A percentile compares a stretch with the other conserved stretches of the same genome.
Evolutionary conservation across 345 rosid species (phyloP).

Genomic region (Mercurialis annua): DNA sequence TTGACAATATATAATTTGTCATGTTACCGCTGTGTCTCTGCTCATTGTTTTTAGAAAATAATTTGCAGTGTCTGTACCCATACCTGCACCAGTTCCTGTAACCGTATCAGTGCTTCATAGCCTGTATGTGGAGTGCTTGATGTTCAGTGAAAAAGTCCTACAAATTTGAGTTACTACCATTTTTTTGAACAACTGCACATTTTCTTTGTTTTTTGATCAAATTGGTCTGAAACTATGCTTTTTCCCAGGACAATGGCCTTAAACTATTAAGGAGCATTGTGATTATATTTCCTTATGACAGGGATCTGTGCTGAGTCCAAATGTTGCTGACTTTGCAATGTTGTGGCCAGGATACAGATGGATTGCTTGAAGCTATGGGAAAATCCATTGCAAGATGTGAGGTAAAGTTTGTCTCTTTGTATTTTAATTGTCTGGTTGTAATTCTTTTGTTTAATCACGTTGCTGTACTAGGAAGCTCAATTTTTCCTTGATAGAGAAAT

Average conservation of each 20-base stretch:
- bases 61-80: no score
- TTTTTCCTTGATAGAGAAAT: not conserved
- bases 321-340: constrained; percentile 77
- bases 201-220: not conserved
- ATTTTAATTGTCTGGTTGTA: not conserved
- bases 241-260: constrained; percentile 30
- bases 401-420: constrained; percentile 37
- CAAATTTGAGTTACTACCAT: not conserved
- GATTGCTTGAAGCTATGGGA: constrained; percentile 55
- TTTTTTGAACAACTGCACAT: not conserved
- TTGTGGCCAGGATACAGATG: constrained; percentile 75
- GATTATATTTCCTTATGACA: constrained; percentile 55
- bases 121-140: no score
- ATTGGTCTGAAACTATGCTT: constrained; percentile 8
- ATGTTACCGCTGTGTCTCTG: no score
- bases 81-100: not conserved
- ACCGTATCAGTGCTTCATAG: no score
- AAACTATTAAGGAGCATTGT: constrained; percentile 49
- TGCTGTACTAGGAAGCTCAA: not conserved
- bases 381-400: constrained; percentile 54
- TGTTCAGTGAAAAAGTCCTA: not conserved
- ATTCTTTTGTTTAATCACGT: not conserved
- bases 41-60: no score
- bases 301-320: constrained; percentile 58
- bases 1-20: no score